Evolutionary conservation across 371 early-diverging fungal species (phyloP), one percentile per base, ranked within the genome.

Genomic region (Lichtheimia corymbifera): DNA sequence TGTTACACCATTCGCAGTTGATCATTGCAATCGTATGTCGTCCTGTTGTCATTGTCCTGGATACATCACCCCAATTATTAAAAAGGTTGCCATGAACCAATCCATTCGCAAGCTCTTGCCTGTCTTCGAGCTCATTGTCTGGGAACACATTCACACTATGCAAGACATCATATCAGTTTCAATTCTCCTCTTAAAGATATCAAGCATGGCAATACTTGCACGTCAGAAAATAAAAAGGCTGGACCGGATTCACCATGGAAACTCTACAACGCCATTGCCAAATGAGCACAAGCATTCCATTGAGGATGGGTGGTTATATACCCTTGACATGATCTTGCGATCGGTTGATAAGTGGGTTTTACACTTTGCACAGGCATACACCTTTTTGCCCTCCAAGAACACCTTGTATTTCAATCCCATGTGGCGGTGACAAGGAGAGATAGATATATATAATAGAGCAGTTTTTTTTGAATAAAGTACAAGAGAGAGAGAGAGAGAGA

Each of bases 331-430:
- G 44, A 91, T 79, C 45, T 79, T 80, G 12, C 85, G 85, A 20
- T 51, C 68, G 25, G 90, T 85, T 13, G 89, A 80, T 22, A 93
- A 74, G 61, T 91, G 93, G n/a, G 88, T 91, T 62, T 83, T 83
- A 72, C 93, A 93, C 17, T 74, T 65, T 53, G 66, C 70, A 71
- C 93, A 93, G 35, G 83, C 84, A 64, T 85, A 83, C 55, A 91
- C 71, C 52, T 71, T 64, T 22, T 65, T 77, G 27, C 83, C 82
- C 44, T 73, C 77, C 49, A 88, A 72, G 65, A 81, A 86, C 7
- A 72, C 76, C 59, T 80, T 79, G 64, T 85, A 84, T 56, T 79
- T 79, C 43, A 85, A 65, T 13, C 88, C 88, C 86, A 88, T 88
- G 11, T 35, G 35, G 35, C 2, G 35, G 35, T 35, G 35, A 35